Percentiles rank a stretch among this genome's conserved stretches.
Evolutionary conservation across 2,329 filamentous ascomycete genomes (phyloP).

Genomic region (Fusarium sp.): DNA sequence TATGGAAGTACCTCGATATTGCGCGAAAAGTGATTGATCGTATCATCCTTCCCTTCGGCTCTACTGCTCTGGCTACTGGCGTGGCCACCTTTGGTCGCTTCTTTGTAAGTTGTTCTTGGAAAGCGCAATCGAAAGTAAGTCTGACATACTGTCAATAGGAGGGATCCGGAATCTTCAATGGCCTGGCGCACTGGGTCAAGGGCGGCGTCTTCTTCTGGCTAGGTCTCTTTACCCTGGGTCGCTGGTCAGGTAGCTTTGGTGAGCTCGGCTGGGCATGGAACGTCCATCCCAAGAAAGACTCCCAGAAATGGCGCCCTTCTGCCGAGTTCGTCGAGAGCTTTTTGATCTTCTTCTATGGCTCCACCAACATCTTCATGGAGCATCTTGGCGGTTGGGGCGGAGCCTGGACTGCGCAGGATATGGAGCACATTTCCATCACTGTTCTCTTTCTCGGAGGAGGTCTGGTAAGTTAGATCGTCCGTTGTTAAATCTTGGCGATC

Average conservation of each 20-base stretch:
- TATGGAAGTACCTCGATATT: conserved; percentile 68
- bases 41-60: conserved; percentile 81
- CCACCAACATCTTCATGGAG: conserved; percentile 92
- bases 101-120: conserved; percentile 71
- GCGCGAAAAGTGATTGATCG: conserved; percentile 79
- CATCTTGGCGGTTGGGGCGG: conserved; percentile 80
- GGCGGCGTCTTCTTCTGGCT: conserved; percentile 96
- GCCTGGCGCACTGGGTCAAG: conserved; percentile 93
- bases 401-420: conserved; percentile 80
- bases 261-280: conserved; percentile 98
- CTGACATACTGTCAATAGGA: conserved; percentile 61
- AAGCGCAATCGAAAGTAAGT: background rate
- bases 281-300: conserved; percentile 70
- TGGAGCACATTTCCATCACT: conserved; percentile 94
- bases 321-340: conserved; percentile 92
- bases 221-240: conserved; percentile 85
- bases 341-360: conserved; percentile 90
- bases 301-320: conserved; percentile 76
- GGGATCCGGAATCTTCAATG: conserved; percentile 78
- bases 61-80: conserved; percentile 77
- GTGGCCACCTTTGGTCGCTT: conserved; percentile 83
- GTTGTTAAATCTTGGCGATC: background rate
- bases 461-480: conserved; percentile 67
- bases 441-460: conserved; percentile 95
- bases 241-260: conserved; percentile 90